Conservation (phyloP, 2,329 filamentous ascomycete genomes). For the Pseudogymnoascus sp. region DNA sequence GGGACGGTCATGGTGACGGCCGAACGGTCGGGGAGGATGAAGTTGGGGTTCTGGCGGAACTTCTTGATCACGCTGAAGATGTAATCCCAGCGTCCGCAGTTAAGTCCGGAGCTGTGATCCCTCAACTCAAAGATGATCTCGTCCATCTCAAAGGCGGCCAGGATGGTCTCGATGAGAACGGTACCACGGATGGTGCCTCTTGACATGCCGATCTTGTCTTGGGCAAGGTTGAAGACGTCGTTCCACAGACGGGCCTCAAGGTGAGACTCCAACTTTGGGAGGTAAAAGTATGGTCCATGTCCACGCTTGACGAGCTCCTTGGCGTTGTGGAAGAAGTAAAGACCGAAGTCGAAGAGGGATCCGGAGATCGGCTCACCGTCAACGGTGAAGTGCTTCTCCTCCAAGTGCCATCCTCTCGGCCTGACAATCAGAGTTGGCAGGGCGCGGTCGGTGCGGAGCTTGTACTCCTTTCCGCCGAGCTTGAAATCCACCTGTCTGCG, state of each 20-base stretch:
- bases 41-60: conserved; percentile 89
- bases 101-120: conserved; percentile 90
- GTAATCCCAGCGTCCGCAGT: conserved; percentile 99
- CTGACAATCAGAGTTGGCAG: conserved; percentile 89
- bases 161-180: conserved; percentile 94
- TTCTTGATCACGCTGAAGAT: conserved; percentile 99
- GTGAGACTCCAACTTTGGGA: conserved; percentile 97
- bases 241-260: conserved; percentile 97
- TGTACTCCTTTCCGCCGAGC: conserved; percentile 91
- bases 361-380: conserved; percentile 93
- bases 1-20: conserved; percentile 95
- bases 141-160: conserved; percentile 98
- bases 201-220: conserved; percentile 84
- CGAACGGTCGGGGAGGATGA: conserved; percentile 85
- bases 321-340: conserved; percentile 99
- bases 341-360: conserved; percentile 89
- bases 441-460: conserved; percentile 81
- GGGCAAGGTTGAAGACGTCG: conserved; percentile 89
- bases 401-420: conserved; percentile 93
- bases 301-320: conserved; percentile 77
- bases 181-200: conserved; percentile 91
- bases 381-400: conserved; percentile 95
- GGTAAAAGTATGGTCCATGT: conserved; percentile 91
- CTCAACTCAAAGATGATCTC: conserved; percentile 99
- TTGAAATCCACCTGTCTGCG: conserved; percentile 94